Conservation (phyloP, 2,329 filamentous ascomycete genomes). For the Diaporthe australafricana region DNA sequence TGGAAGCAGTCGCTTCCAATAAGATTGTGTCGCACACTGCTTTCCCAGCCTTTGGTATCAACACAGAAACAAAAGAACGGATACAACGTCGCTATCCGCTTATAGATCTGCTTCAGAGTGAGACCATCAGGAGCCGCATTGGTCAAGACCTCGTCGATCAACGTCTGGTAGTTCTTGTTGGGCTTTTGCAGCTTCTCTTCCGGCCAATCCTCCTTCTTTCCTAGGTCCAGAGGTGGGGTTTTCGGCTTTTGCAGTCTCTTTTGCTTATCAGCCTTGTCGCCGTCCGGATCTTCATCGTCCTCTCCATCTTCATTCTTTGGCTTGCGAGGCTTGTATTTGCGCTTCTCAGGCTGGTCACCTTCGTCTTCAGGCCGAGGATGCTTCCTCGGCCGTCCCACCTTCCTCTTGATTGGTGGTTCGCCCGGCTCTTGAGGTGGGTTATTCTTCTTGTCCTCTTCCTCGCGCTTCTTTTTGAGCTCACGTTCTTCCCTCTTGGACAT, state of each 20-base stretch:
- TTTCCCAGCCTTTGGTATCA: slow-evolving; percentile 75
- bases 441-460: slow-evolving; percentile 64
- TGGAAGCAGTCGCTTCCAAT: slow-evolving; percentile 72
- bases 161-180: slow-evolving; percentile 70
- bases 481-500: slow-evolving; percentile 83
- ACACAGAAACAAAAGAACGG: slow-evolving; percentile 71
- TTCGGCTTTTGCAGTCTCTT: slow-evolving; percentile 74
- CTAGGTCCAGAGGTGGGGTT: slow-evolving; percentile 68
- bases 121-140: slow-evolving; percentile 63
- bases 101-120: slow-evolving; percentile 72
- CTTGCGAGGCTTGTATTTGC: slow-evolving; percentile 73
- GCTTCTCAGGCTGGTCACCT: slow-evolving; percentile 68
- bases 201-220: slow-evolving; percentile 64
- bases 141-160: slow-evolving; percentile 70
- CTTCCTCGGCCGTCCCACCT: slow-evolving; percentile 74
- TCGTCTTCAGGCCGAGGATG: slow-evolving; percentile 70
- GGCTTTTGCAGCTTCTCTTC: slow-evolving; percentile 70
- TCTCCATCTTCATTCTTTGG: slow-evolving; percentile 57
- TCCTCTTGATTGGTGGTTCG: slow-evolving; percentile 69
- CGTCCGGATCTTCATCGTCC: slow-evolving; percentile 66
- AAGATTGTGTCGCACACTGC: slow-evolving; percentile 72
- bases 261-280: slow-evolving; percentile 64
- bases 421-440: slow-evolving; percentile 58
- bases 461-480: slow-evolving; percentile 69
- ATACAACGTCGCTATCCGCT: slow-evolving; percentile 68